Evolutionary conservation across 1,139 yeast genomes (phyloP).

Genomic region (Debaryomyces fabryi): DNA sequence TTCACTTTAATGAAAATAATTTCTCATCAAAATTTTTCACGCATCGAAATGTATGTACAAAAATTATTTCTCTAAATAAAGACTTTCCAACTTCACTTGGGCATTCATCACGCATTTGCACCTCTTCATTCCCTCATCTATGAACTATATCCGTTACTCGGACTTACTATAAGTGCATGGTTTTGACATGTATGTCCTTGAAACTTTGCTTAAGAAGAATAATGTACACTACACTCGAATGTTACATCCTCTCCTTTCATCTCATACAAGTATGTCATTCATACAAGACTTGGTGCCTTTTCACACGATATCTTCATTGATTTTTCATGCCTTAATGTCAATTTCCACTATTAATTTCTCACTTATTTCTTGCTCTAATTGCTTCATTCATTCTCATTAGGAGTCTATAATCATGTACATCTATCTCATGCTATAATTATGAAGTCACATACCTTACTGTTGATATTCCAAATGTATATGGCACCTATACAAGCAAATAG

Average conservation of each 20-base stretch:
- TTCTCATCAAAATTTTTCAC: constrained; percentile 2
- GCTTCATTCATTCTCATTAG: neutral
- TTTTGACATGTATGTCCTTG: neutral
- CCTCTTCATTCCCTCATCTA: neutral
- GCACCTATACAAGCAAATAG: constrained; percentile 12
- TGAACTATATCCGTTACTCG: neutral
- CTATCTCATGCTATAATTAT: neutral
- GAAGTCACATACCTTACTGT: constrained; percentile 17
- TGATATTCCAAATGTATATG: constrained; percentile 18
- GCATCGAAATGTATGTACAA: constrained; percentile 8
- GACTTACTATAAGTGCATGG: neutral
- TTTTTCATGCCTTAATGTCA: neutral
- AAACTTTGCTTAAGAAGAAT: neutral
- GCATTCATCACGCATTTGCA: neutral
- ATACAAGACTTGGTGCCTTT: neutral
- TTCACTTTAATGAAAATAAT: neutral
- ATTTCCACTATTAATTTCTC: neutral
- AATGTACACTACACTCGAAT: neutral
- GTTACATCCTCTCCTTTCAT: neutral
- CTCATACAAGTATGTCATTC: neutral
- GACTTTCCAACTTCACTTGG: neutral
- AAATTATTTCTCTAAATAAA: neutral
- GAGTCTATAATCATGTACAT: neutral
- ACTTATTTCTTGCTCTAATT: neutral
- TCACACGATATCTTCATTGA: neutral